Conservation (phyloP, 768 basidiomycete genomes). For the Tulasnella sp. region DNA sequence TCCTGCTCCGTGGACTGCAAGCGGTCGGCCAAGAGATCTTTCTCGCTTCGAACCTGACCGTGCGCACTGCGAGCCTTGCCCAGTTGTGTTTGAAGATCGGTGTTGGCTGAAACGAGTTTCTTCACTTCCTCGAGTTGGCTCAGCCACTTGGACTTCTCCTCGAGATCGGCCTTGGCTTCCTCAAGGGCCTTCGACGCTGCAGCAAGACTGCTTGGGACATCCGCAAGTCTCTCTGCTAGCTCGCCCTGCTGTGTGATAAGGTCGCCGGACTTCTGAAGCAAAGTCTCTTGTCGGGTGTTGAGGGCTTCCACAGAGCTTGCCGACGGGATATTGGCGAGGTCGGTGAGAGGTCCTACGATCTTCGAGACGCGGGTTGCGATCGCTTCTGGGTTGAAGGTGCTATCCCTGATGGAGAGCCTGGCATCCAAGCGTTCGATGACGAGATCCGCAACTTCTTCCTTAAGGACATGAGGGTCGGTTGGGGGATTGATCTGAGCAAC, state of each 20-base stretch:
- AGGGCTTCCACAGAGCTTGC: conserved; percentile 3
- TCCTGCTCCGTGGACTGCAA: conserved; percentile 58
- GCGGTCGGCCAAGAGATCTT: conserved; percentile 66
- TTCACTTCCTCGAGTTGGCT: conserved; percentile 69
- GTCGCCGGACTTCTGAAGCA: conserved; percentile 32
- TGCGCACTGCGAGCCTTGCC: conserved; percentile 73
- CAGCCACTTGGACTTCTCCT: conserved; percentile 54
- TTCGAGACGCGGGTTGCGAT: conserved; percentile 49
- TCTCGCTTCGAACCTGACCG: conserved; percentile 77
- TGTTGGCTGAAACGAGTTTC: conserved; percentile 50
- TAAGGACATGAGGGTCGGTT: conserved; percentile 80
- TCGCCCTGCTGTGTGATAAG: conserved; percentile 48
- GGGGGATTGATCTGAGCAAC: conserved; percentile 68
- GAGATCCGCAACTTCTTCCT: conserved; percentile 83
- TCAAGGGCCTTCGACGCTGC: conserved; percentile 48
- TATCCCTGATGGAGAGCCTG: conserved; percentile 72
- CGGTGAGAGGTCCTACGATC: conserved; percentile 46
- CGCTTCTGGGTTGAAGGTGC: conserved; percentile 35
- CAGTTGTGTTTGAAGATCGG: conserved; percentile 67
- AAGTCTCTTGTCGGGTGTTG: conserved; percentile 24
- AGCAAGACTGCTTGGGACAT: conserved; percentile 49
- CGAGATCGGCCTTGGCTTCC: conserved; percentile 56
- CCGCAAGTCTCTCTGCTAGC: conserved; percentile 45
- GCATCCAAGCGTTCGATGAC: conserved; percentile 83
- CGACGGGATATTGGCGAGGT: conserved; percentile 32